phyloP scores from a whole-genome alignment of 306 rosid genomes.

The Dicorynia guianensis region DNA sequence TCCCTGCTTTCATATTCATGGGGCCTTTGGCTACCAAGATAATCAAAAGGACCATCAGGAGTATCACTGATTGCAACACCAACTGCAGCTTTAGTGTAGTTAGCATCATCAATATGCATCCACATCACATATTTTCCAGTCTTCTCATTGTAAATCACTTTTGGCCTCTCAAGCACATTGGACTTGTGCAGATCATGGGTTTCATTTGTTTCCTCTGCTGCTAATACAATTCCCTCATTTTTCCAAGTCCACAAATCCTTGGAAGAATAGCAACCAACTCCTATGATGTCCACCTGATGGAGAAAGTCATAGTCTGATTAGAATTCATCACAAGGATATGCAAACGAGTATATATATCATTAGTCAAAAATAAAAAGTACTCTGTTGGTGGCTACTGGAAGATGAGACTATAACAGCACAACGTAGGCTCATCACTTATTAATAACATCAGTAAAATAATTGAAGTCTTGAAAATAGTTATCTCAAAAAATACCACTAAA shows the following conservation, averaged over 20 bases:
- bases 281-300: constrained; percentile 86
- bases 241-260: constrained; percentile 95
- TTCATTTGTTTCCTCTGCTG: constrained; percentile 70
- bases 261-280: constrained; percentile 96
- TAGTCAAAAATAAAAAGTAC: background rate
- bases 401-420: constrained; percentile 14
- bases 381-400: constrained; percentile 1
- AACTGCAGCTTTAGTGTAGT: constrained; percentile 87
- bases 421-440: background rate
- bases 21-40: constrained; percentile 82
- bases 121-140: constrained; percentile 92
- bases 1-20: constrained; percentile 91
- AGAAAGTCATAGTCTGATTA: background rate
- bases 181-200: constrained; percentile 85
- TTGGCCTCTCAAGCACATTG: constrained; percentile 96
- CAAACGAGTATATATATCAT: constrained; percentile 20
- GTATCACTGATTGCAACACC: constrained; percentile 80
- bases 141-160: constrained; percentile 82
- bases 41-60: constrained; percentile 83
- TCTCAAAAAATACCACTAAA: background rate
- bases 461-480: constrained; percentile 4
- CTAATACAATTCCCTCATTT: constrained; percentile 84
- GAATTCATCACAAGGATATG: constrained; percentile 11
- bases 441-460: constrained; percentile 14
- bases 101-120: constrained; percentile 93